Conservation (phyloP, 768 basidiomycete genomes). For the Phaeotremella fagi region DNA sequence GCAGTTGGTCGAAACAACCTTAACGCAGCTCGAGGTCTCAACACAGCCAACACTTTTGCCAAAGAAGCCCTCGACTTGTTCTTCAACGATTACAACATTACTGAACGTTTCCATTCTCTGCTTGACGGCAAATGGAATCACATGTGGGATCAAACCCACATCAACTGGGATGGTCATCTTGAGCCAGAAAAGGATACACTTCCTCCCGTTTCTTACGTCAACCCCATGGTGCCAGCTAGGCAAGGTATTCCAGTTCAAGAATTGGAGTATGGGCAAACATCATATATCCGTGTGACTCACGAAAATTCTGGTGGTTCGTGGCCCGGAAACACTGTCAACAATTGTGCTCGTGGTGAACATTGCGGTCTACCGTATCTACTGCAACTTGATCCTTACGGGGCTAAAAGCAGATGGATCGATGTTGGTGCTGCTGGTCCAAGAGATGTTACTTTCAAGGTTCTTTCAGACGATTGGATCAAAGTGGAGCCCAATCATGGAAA, state of each 20-base stretch:
- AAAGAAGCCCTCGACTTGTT: slow-evolving; percentile 59
- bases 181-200: slow-evolving; percentile 61
- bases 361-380: slow-evolving; percentile 50
- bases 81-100: slow-evolving; percentile 60
- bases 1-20: slow-evolving; percentile 58
- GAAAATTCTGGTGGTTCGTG: slow-evolving; percentile 63
- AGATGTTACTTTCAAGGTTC: slow-evolving; percentile 57
- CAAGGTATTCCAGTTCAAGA: slow-evolving; percentile 47
- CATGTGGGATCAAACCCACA: too few relatives aligned
- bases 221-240: slow-evolving; percentile 57
- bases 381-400: slow-evolving; percentile 58
- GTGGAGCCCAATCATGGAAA: slow-evolving; percentile 54
- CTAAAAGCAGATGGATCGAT: slow-evolving; percentile 59
- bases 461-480: slow-evolving; percentile 57
- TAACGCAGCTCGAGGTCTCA: slow-evolving; percentile 60
- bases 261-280: slow-evolving; percentile 53
- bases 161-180: slow-evolving; percentile 52
- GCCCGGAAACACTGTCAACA: slow-evolving; percentile 64
- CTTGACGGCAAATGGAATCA: slow-evolving; percentile 65
- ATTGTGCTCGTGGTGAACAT: slow-evolving; percentile 52
- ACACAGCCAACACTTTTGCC: slow-evolving; percentile 60
- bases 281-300: slow-evolving; percentile 62
- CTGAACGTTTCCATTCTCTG: slow-evolving; percentile 59
- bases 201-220: slow-evolving; percentile 29
- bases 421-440: slow-evolving; percentile 60